Evolutionary conservation across 495 filamentous ascomycete species (phyloP).

Genomic region (Neurospora sp.): DNA sequence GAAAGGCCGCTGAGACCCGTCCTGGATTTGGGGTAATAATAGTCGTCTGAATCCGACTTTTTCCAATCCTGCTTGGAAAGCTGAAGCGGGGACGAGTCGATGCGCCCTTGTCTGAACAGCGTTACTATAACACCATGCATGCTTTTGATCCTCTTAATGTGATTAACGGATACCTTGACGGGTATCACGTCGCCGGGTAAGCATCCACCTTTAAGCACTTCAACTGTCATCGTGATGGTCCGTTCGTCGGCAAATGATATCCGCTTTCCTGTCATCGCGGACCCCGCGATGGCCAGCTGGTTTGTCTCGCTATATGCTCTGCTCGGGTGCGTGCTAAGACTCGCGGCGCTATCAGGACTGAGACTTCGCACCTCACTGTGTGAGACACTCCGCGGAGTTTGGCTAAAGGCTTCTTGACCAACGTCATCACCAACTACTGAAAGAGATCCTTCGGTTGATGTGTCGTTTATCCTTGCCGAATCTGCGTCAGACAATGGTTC

Average conservation of each 20-base stretch:
- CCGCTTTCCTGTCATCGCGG: conserved; percentile 10
- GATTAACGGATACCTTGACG: conserved; percentile 70
- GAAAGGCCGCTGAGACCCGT: conserved; percentile 73
- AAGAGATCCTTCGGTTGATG: conserved; percentile 31
- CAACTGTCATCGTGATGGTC: conserved; percentile 80
- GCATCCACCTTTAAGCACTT: conserved; percentile 72
- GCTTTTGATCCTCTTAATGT: conserved; percentile 78
- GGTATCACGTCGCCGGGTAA: conserved; percentile 77
- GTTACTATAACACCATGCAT: conserved; percentile 89
- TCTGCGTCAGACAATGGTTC: conserved; percentile 28
- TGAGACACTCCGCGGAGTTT: conserved; percentile 21
- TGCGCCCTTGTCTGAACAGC: conserved; percentile 81
- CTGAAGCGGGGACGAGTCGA: conserved; percentile 62
- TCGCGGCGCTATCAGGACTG: conserved; percentile 36
- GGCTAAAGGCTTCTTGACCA: conserved; percentile 12
- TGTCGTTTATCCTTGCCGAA: conserved; percentile 29
- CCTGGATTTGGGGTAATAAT: conserved; percentile 60
- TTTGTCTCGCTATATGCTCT: conserved; percentile 22
- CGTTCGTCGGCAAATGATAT: conserved; percentile 33
- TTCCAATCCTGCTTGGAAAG: conserved; percentile 53
- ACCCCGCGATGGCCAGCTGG: not conserved
- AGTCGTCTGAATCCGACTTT: conserved; percentile 50
- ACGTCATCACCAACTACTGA: conserved; percentile 29
- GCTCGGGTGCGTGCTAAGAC: conserved; percentile 32
- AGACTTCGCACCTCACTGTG: conserved; percentile 37